phyloP scores from a whole-genome alignment of 306 rosid genomes.

The Cucurbita ficifolia region DNA sequence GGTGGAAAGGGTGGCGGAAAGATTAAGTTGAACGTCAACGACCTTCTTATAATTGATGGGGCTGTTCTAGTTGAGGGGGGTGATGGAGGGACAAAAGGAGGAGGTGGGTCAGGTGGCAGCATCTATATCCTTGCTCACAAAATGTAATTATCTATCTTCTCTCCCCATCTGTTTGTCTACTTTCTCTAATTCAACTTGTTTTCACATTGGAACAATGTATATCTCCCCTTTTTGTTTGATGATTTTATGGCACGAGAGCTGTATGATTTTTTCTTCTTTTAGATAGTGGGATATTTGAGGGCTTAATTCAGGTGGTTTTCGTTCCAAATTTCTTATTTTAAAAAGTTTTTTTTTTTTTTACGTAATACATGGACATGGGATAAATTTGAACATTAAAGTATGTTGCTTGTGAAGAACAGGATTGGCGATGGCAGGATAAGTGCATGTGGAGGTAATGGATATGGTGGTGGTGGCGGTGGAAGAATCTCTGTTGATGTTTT shows the following conservation, averaged over 20 bases:
- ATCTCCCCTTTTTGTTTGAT: neutral
- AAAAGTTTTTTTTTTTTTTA: neutral
- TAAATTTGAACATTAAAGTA: neutral
- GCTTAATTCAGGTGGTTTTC: neutral
- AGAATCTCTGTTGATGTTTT: constrained; percentile 49
- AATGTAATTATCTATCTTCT: constrained; percentile 39
- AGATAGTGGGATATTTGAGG: neutral
- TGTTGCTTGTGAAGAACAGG: constrained; percentile 28
- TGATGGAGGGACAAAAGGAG: constrained; percentile 68
- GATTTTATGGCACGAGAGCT: neutral
- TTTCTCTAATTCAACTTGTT: neutral
- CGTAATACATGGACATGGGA: neutral
- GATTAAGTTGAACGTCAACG: constrained; percentile 32
- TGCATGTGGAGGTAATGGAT: constrained; percentile 53
- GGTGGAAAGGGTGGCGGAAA: constrained; percentile 88
- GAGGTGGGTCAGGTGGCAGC: constrained; percentile 99
- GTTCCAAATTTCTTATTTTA: neutral
- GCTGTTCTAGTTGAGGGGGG: constrained; percentile 75
- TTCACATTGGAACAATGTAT: neutral
- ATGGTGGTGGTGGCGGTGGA: constrained; percentile 57
- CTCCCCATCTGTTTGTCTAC: neutral
- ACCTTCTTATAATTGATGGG: constrained; percentile 58
- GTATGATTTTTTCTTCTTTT: neutral
- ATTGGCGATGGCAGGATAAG: constrained; percentile 43
- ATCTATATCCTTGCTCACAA: constrained; percentile 68